Evolutionary conservation across 176 grass and related monocot genomes (phyloP).

Genomic region (Aegilops umbellulata): DNA sequence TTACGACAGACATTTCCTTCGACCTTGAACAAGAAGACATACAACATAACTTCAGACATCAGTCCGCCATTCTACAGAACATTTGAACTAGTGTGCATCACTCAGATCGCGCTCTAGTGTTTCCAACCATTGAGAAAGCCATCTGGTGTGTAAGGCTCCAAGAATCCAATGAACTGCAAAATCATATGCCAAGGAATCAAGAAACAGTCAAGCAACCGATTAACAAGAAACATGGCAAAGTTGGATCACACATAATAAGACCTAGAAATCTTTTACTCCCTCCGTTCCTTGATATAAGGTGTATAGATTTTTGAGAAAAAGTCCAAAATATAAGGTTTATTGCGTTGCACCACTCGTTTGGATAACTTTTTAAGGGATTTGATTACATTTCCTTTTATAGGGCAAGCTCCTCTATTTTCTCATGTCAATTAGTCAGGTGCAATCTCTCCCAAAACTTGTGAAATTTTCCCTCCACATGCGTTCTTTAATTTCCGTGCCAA

Average conservation of each 20-base stretch:
- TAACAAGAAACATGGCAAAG: not conserved
- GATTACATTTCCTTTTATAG: no score
- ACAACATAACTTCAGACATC: not conserved
- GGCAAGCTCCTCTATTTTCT: no score
- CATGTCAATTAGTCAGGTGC: no score
- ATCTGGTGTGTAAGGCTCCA: conserved; percentile 73
- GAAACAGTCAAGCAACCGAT: not conserved
- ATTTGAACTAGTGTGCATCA: not conserved
- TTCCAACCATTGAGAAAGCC: conserved; percentile 80
- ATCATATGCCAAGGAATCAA: not conserved
- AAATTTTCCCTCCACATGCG: no score
- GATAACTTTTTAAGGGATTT: no score
- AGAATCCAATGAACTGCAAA: conserved; percentile 88
- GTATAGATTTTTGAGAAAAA: no score
- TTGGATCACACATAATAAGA: not conserved
- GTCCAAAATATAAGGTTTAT: no score
- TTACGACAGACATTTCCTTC: not conserved
- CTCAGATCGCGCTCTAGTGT: conserved; percentile 28
- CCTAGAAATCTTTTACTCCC: not conserved
- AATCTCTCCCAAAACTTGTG: no score
- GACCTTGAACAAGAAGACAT: not conserved
- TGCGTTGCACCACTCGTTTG: no score
- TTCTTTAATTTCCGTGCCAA: no score
- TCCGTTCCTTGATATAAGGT: no score
- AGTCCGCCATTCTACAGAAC: not conserved